A percentile compares a stretch with the other conserved stretches of the same genome.
Conservation (phyloP, 31 red algal species). For the Endocladia muricata region DNA sequence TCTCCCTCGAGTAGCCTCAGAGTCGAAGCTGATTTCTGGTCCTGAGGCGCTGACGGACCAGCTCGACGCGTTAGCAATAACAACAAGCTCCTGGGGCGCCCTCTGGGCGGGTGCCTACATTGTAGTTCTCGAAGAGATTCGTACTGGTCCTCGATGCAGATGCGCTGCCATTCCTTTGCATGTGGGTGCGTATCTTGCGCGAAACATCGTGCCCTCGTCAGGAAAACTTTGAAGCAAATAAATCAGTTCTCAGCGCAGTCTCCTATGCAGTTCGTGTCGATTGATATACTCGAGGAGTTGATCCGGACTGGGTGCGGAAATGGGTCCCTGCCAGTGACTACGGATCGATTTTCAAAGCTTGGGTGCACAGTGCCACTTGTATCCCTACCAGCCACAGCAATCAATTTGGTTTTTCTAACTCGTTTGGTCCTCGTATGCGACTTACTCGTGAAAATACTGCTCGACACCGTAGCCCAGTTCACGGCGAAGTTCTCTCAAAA, state of each 20-base stretch:
- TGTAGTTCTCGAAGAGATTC: background rate
- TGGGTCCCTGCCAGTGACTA: constrained; percentile 20
- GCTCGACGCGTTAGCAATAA: no score
- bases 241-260: constrained; percentile 7
- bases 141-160: constrained; percentile 24
- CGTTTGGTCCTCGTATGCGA: constrained; percentile 27
- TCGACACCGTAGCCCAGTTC: constrained; percentile 22
- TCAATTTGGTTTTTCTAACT: no score
- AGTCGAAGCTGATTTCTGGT: no score
- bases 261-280: constrained; percentile 31
- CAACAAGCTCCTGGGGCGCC: background rate
- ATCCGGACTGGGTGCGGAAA: constrained; percentile 7
- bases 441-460: constrained; percentile 11
- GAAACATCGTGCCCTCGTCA: constrained; percentile 7
- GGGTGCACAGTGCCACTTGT: background rate
- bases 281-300: constrained; percentile 42
- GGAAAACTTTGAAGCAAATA: background rate
- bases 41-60: no score
- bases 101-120: background rate
- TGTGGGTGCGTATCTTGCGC: background rate
- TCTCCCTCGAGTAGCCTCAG: no score
- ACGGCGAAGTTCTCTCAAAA: constrained; percentile 8
- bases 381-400: background rate
- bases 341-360: constrained; percentile 19
- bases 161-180: constrained; percentile 3